phyloP scores from a whole-genome alignment of 164 flowering plant genomes.

The Liquidambar formosana region DNA sequence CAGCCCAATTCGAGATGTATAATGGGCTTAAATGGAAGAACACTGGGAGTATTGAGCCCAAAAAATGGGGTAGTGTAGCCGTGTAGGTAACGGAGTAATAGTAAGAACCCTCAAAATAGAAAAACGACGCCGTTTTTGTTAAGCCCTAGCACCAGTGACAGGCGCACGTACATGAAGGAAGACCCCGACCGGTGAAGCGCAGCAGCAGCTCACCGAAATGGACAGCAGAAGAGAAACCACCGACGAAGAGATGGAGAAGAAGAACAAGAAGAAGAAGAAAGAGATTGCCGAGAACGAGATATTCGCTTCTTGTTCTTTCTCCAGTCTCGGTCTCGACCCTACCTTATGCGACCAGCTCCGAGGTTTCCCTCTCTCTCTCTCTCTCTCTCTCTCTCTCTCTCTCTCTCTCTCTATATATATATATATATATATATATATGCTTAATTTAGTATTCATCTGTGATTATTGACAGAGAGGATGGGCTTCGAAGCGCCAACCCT shows the following conservation, averaged over 20 bases:
- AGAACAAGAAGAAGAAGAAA: conserved; percentile 10
- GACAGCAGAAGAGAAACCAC: background rate
- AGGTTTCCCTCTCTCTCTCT: conserved; percentile 41
- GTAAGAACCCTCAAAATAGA: too few species aligned
- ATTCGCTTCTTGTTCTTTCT: conserved; percentile 74
- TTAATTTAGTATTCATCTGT: too few species aligned
- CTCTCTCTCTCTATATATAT: too few species aligned
- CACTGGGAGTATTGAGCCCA: too few species aligned
- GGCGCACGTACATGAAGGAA: background rate
- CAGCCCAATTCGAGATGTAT: too few species aligned
- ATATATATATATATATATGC: background rate
- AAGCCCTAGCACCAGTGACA: background rate
- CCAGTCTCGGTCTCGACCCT: conserved; percentile 75
- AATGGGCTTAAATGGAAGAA: too few species aligned
- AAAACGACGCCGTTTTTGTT: background rate
- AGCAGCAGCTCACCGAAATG: background rate
- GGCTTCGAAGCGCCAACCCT: conserved; percentile 79
- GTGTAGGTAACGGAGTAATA: too few species aligned
- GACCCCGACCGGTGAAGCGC: background rate
- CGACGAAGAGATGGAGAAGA: conserved; percentile 7
- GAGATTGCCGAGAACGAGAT: conserved; percentile 21
- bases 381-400: background rate
- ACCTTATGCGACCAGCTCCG: conserved; percentile 71
- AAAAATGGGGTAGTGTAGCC: too few species aligned
- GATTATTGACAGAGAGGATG: conserved; percentile 56